Percentiles rank a stretch among this genome's conserved stretches.
These are phyloP conservation scores for Sordaria brevicollis DNA, from an alignment of 495 filamentous ascomycete species.

Conservation along the genomic window DNA sequence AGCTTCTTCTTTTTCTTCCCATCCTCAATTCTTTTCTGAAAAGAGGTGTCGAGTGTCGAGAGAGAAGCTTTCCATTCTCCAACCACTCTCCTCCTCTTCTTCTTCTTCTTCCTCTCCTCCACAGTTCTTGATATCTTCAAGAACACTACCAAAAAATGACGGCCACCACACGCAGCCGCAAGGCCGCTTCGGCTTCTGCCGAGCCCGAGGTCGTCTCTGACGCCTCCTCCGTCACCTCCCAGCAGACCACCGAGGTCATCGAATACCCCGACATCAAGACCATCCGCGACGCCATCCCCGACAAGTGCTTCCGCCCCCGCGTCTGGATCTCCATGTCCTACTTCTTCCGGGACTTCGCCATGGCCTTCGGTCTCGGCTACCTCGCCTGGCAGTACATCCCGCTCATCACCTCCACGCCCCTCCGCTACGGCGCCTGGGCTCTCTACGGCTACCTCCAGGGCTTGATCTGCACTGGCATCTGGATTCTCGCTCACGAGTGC, in stretches of 20 bases:
- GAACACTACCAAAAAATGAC: not conserved
- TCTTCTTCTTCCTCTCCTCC: not conserved
- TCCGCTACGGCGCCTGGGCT: slow-evolving; percentile 48
- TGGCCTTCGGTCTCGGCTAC: slow-evolving; percentile 52
- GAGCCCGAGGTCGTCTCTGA: not conserved
- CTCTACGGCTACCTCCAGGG: slow-evolving; percentile 66
- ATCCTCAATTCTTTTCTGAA: not conserved
- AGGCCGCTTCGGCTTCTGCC: not conserved
- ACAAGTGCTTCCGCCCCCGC: slow-evolving; percentile 71
- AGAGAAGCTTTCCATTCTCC: too few species aligned
- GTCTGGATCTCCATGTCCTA: slow-evolving; percentile 50
- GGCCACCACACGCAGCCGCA: not conserved
- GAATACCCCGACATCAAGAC: slow-evolving; percentile 65
- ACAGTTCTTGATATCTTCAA: not conserved
- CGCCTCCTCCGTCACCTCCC: not conserved
- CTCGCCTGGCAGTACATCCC: slow-evolving; percentile 53
- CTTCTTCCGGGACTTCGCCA: slow-evolving; percentile 56
- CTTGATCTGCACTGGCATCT: slow-evolving; percentile 68
- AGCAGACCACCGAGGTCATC: slow-evolving; percentile 46
- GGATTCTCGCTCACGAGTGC: slow-evolving; percentile 82
- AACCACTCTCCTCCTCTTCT: too few species aligned
- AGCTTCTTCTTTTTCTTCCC: not conserved
- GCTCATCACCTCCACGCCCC: slow-evolving; percentile 44
- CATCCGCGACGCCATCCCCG: slow-evolving; percentile 69
- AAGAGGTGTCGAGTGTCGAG: not conserved